These are phyloP conservation scores for Polymyxa betae DNA, from an alignment of 208 protist genomes.

Conservation along the genomic window DNA sequence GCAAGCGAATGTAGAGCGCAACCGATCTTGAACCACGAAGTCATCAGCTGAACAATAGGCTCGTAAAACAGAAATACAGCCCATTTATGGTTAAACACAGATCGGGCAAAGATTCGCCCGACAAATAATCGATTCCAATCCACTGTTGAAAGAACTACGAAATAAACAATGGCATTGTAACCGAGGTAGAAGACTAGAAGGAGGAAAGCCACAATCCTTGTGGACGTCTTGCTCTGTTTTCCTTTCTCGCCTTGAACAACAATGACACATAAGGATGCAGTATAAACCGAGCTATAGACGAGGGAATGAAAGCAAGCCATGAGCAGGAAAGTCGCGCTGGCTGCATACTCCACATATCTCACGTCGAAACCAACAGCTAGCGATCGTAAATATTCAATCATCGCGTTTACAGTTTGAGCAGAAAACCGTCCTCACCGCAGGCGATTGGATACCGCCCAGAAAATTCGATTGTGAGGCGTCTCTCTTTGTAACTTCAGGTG, in stretches of 20 bases:
- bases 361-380: too few relatives aligned
- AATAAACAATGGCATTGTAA: slow-evolving; percentile 37
- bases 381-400: too few relatives aligned
- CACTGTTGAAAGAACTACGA: slow-evolving; percentile 9
- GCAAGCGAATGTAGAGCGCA: background rate
- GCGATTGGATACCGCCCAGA: too few relatives aligned
- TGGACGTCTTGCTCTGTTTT: background rate
- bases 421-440: too few relatives aligned
- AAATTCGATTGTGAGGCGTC: too few relatives aligned
- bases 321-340: background rate
- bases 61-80: slow-evolving; percentile 51
- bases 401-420: too few relatives aligned
- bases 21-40: slow-evolving; percentile 40
- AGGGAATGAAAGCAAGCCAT: slow-evolving; percentile 24
- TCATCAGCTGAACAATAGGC: slow-evolving; percentile 33
- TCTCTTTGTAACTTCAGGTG: too few relatives aligned
- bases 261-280: background rate
- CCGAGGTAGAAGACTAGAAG: background rate
- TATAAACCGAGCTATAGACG: slow-evolving; percentile 13
- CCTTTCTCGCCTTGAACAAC: slow-evolving; percentile 34
- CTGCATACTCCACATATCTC: background rate
- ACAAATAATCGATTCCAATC: slow-evolving; percentile 14
- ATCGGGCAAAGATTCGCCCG: slow-evolving; percentile 24
- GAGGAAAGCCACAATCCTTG: background rate
- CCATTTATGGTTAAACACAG: slow-evolving; percentile 46